Evolutionary conservation across 2,329 filamentous ascomycete genomes (phyloP).

Genomic region (Pleurostoma richardsiae): DNA sequence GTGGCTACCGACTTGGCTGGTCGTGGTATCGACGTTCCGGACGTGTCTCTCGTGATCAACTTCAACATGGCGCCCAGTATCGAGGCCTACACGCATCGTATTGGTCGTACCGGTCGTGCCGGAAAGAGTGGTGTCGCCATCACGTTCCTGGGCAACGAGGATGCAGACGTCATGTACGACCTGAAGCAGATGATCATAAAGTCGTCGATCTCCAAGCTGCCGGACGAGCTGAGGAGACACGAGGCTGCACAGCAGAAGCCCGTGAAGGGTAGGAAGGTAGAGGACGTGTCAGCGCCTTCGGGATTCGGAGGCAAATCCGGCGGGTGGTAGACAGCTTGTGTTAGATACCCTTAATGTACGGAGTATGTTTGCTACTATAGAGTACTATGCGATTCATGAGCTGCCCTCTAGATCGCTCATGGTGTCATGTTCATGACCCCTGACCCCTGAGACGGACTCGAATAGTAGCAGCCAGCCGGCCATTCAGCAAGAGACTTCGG

Average conservation of each 20-base stretch:
- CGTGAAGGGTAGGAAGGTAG: conserved; percentile 30
- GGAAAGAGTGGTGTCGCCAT: conserved; percentile 96
- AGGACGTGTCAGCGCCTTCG: conserved; percentile 14
- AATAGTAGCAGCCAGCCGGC: too few relatives aligned
- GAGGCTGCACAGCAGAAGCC: conserved; percentile 87
- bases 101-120: conserved; percentile 94
- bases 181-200: conserved; percentile 94
- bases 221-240: conserved; percentile 85
- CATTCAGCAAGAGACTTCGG: too few relatives aligned
- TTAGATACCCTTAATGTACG: too few relatives aligned
- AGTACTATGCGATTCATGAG: too few relatives aligned
- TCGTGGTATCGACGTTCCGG: conserved; percentile 94
- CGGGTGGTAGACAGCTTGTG: conserved; percentile 1
- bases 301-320: conserved; percentile 19
- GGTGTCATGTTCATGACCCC: too few relatives aligned
- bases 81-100: conserved; percentile 93
- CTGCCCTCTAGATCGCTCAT: too few relatives aligned
- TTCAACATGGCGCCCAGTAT: conserved; percentile 97
- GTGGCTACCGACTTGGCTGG: conserved; percentile 95
- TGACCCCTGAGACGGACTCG: too few relatives aligned
- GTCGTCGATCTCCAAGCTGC: conserved; percentile 80
- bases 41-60: conserved; percentile 91
- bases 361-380: too few relatives aligned
- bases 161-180: conserved; percentile 87
- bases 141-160: conserved; percentile 89